These are phyloP conservation scores for Aurinia saxatilis DNA, from an alignment of 345 rosid species.

Conservation along the genomic window DNA sequence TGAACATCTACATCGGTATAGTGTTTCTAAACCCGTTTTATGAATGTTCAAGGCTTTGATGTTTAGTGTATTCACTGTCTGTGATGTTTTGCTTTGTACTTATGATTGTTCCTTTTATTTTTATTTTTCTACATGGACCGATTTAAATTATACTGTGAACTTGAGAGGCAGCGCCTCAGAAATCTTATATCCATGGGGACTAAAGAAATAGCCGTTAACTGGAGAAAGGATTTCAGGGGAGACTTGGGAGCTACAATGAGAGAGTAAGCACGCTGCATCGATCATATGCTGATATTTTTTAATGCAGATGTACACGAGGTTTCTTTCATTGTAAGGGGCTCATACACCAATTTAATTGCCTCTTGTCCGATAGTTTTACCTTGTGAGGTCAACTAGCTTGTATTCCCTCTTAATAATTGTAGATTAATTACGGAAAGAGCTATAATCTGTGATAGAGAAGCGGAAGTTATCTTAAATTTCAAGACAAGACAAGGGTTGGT, in stretches of 20 bases:
- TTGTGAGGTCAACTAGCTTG: too few relatives aligned
- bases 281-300: constrained; percentile 61
- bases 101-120: neutral
- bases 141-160: constrained; percentile 31
- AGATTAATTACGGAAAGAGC: too few relatives aligned
- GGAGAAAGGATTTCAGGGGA: constrained; percentile 69
- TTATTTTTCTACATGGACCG: constrained; percentile 41
- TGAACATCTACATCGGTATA: neutral
- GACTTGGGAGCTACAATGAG: constrained; percentile 74
- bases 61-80: constrained; percentile 15
- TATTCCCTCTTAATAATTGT: too few relatives aligned
- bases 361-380: too few relatives aligned
- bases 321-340: too few relatives aligned
- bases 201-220: constrained; percentile 75
- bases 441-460: too few relatives aligned
- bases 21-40: neutral
- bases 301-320: too few relatives aligned
- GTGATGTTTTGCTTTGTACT: constrained; percentile 1
- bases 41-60: constrained; percentile 6
- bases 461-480: too few relatives aligned
- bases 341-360: too few relatives aligned
- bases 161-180: constrained; percentile 51
- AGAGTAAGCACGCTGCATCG: constrained; percentile 88
- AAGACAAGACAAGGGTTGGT: too few relatives aligned
- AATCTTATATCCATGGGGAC: constrained; percentile 56